Evolutionary conservation across 2,329 filamentous ascomycete genomes (phyloP).

Genomic region (Trichocomaceae sp.): DNA sequence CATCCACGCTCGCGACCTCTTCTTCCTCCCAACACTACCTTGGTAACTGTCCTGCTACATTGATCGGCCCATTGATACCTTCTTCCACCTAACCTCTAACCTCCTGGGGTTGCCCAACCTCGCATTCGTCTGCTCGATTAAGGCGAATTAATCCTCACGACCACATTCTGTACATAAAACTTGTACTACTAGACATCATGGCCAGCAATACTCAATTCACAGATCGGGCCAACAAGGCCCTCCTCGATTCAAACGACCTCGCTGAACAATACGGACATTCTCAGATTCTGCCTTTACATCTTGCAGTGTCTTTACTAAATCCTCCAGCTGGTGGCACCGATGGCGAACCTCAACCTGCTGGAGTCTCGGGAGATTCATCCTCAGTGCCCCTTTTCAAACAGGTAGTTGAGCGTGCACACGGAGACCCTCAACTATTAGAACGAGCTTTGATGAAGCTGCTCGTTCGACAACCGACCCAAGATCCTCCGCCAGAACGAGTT

Average conservation of each 20-base stretch:
- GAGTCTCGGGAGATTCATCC: constrained; percentile 58
- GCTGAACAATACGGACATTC: constrained; percentile 87
- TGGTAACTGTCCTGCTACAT: background rate
- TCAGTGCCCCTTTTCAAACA: constrained; percentile 80
- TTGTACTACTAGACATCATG: constrained; percentile 22
- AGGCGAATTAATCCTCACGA: background rate
- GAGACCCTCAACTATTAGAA: constrained; percentile 83
- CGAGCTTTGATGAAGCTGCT: constrained; percentile 84
- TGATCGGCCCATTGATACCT: background rate
- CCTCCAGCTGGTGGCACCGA: constrained; percentile 31
- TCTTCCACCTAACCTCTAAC: background rate
- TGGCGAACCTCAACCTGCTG: constrained; percentile 62
- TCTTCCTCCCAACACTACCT: background rate
- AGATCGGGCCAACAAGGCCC: constrained; percentile 80
- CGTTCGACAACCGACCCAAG: constrained; percentile 86
- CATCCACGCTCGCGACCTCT: background rate
- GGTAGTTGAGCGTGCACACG: constrained; percentile 87
- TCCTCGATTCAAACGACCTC: constrained; percentile 80
- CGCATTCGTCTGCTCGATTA: background rate
- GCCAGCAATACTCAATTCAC: constrained; percentile 63
- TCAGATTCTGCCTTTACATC: constrained; percentile 82
- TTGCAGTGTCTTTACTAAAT: constrained; percentile 56
- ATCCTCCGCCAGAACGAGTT: constrained; percentile 85
- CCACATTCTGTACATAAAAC: background rate
- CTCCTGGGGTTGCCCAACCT: background rate